Conservation (phyloP, 306 rosid genomes). For the Ochetophila trinervis region DNA sequence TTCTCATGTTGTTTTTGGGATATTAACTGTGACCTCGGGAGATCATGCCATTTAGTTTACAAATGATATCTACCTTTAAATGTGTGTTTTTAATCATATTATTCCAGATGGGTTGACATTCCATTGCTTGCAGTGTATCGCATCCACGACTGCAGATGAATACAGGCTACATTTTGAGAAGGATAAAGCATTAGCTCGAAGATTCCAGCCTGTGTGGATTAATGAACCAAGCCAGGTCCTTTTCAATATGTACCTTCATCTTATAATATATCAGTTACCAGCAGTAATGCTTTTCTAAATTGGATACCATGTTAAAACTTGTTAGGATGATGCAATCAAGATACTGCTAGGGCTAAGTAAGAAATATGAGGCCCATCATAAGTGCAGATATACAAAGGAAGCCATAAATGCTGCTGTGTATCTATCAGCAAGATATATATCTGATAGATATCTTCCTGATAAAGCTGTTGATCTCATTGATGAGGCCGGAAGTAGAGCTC, state of each 20-base stretch:
- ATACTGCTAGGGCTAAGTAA: constrained; percentile 67
- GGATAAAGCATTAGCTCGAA: constrained; percentile 80
- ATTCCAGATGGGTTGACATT: constrained; percentile 16
- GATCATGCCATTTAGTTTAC: constrained; percentile 1
- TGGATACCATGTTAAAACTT: constrained; percentile 15
- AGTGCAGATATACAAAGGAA: constrained; percentile 63
- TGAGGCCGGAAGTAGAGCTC: constrained; percentile 96
- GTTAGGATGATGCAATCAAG: constrained; percentile 59
- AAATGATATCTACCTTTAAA: neutral
- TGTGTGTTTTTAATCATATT: neutral
- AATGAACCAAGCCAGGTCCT: constrained; percentile 83
- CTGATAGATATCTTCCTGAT: constrained; percentile 92
- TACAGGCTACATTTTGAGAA: constrained; percentile 79
- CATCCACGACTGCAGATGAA: constrained; percentile 81
- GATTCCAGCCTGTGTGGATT: constrained; percentile 89
- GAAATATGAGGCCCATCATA: constrained; percentile 75
- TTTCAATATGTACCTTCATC: constrained; percentile 24
- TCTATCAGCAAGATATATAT: constrained; percentile 68
- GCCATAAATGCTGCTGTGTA: constrained; percentile 71
- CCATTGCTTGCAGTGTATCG: constrained; percentile 69
- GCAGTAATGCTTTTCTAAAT: constrained; percentile 23
- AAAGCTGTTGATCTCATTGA: constrained; percentile 97
- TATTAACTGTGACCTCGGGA: neutral
- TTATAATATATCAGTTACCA: constrained; percentile 1
- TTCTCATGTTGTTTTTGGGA: too few relatives aligned